A percentile compares a stretch with the other conserved stretches of the same genome.
Evolutionary conservation across 1,284 basidiomycete species (phyloP).

Genomic region (Ganoderma lingzhi): DNA sequence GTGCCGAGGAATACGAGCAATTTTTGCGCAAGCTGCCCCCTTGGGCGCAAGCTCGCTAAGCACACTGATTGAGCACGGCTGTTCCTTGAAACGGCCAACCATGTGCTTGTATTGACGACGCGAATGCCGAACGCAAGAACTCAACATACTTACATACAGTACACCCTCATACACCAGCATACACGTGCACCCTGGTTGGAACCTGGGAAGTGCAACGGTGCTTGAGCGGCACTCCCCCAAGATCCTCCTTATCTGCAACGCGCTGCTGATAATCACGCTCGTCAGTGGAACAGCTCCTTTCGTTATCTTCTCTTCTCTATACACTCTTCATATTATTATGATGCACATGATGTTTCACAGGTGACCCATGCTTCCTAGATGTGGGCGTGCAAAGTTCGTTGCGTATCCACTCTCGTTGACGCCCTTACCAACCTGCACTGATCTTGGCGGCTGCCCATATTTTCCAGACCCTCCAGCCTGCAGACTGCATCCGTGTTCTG

Average conservation of each 20-base stretch:
- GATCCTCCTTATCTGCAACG: not conserved
- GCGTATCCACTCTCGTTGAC: not conserved
- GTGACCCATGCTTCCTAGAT: not conserved
- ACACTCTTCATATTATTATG: not conserved
- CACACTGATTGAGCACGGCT: not conserved
- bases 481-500: not conserved
- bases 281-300: not conserved
- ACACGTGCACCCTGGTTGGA: not conserved
- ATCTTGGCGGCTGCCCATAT: not conserved
- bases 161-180: too few relatives aligned
- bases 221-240: not conserved
- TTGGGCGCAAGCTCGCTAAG: not conserved
- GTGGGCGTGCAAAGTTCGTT: not conserved
- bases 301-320: not conserved
- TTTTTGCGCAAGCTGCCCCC: not conserved
- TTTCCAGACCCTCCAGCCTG: not conserved
- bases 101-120: not conserved
- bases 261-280: not conserved
- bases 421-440: not conserved
- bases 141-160: not conserved
- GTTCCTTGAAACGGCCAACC: not conserved
- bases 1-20: constrained; percentile 19
- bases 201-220: not conserved
- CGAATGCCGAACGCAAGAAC: not conserved
- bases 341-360: not conserved